Evolutionary conservation across 1,139 yeast species (phyloP).

Genomic region (Suhomyces coccinellae): DNA sequence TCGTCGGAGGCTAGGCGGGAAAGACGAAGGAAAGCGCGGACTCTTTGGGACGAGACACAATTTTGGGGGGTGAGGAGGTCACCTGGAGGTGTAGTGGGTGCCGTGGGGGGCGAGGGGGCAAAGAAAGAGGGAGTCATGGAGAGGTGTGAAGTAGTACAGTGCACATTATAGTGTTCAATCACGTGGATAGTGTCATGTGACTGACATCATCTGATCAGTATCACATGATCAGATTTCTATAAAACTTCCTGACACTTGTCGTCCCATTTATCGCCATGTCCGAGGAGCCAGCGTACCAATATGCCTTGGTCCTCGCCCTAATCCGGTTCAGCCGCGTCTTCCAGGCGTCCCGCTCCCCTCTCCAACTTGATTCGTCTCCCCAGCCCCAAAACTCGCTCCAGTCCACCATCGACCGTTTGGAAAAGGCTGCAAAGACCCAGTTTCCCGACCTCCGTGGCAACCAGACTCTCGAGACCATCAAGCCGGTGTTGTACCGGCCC

Average conservation of each 20-base stretch:
- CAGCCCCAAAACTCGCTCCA: background rate
- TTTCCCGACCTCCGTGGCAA: background rate
- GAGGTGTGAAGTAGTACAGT: background rate
- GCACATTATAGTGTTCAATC: background rate
- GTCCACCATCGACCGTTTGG: background rate
- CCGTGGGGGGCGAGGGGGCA: background rate
- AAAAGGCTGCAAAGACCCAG: slow-evolving; percentile 3
- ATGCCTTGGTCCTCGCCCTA: slow-evolving; percentile 24
- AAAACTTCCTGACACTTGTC: background rate
- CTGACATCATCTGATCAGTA: background rate
- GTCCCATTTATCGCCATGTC: slow-evolving; percentile 1
- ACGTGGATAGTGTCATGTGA: background rate
- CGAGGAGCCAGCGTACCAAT: slow-evolving; percentile 14
- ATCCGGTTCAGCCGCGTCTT: background rate
- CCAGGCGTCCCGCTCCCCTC: background rate
- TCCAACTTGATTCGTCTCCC: background rate
- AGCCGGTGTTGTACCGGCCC: background rate
- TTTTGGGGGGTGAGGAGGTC: slow-evolving; percentile 22
- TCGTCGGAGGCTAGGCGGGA: slow-evolving; percentile 45
- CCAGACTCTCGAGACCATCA: background rate
- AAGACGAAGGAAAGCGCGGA: slow-evolving; percentile 40
- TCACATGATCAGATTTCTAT: background rate
- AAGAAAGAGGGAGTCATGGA: slow-evolving; percentile 1
- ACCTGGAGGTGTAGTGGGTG: background rate
- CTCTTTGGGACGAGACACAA: slow-evolving; percentile 36